Percentiles rank a stretch among this genome's conserved stretches.
Conservation (phyloP, 1,284 basidiomycete genomes). For the Irpex sp. region DNA sequence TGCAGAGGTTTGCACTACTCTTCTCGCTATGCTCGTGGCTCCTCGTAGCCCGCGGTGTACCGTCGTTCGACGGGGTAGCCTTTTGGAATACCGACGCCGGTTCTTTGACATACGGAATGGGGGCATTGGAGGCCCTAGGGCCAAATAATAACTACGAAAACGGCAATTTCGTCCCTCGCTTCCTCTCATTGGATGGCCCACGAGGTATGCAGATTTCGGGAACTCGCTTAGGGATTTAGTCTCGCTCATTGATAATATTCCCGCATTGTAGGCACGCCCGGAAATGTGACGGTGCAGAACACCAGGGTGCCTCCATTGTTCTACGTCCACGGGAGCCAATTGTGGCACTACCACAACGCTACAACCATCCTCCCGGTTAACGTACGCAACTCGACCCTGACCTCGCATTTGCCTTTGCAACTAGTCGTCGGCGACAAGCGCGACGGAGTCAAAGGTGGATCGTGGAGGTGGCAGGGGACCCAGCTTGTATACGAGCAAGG, state of each 20-base stretch:
- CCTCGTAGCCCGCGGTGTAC: conserved; percentile 30
- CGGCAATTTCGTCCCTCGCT: conserved; percentile 22
- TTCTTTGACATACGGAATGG: conserved; percentile 44
- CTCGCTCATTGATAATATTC: not conserved
- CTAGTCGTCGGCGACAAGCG: conserved; percentile 35
- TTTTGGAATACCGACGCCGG: conserved; percentile 35
- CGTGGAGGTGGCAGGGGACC: conserved; percentile 53
- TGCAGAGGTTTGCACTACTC: conserved; percentile 15
- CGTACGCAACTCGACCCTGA: conserved; percentile 45
- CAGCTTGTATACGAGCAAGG: conserved; percentile 49
- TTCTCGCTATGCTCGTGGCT: conserved; percentile 17
- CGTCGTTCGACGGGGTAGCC: conserved; percentile 41
- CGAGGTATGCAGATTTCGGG: not conserved
- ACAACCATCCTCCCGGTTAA: conserved; percentile 50
- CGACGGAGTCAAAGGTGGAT: conserved; percentile 35
- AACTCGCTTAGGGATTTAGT: not conserved
- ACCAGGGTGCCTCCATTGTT: conserved; percentile 36
- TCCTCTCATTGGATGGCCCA: conserved; percentile 30
- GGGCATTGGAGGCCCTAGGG: conserved; percentile 41
- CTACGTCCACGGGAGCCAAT: conserved; percentile 45
- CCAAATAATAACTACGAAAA: conserved; percentile 13
- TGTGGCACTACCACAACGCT: conserved; percentile 52
- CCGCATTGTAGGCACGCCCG: conserved; percentile 22
- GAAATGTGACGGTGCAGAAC: conserved; percentile 27
- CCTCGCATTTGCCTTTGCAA: conserved; percentile 40